Conservation (phyloP, 2,329 filamentous ascomycete genomes). For the Fusarium humuli region DNA sequence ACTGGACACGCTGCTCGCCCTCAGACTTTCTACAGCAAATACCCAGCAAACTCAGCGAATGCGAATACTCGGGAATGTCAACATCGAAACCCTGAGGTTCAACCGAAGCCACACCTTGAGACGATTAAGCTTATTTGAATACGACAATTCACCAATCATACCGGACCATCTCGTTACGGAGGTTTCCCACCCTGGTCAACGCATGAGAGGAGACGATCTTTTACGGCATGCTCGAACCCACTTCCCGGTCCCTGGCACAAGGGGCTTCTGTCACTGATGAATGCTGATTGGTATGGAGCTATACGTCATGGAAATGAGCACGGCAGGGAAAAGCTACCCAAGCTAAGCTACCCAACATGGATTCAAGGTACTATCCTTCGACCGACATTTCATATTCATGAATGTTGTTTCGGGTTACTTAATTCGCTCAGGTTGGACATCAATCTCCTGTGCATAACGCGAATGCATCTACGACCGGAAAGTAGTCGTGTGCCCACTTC, state of each 20-base stretch:
- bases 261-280: constrained; percentile 21
- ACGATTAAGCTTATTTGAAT: constrained; percentile 31
- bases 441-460: not conserved
- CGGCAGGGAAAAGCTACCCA: not conserved
- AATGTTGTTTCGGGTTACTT: not conserved
- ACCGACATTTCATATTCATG: constrained; percentile 12
- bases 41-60: not conserved
- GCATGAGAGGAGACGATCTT: constrained; percentile 12
- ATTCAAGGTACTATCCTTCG: not conserved
- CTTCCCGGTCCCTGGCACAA: constrained; percentile 22
- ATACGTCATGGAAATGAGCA: constrained; percentile 12
- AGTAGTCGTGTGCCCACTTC: constrained; percentile 24
- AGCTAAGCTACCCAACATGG: not conserved
- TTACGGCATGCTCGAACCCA: constrained; percentile 2
- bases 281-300: constrained; percentile 23
- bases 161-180: not conserved
- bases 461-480: not conserved
- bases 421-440: not conserved
- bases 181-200: constrained; percentile 7
- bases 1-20: not conserved
- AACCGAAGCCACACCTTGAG: constrained; percentile 27
- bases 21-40: not conserved
- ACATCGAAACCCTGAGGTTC: not conserved
- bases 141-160: constrained; percentile 15
- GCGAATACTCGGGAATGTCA: not conserved